phyloP scores from a whole-genome alignment of 2,329 filamentous ascomycete genomes.

The Xylariaceae sp. region DNA sequence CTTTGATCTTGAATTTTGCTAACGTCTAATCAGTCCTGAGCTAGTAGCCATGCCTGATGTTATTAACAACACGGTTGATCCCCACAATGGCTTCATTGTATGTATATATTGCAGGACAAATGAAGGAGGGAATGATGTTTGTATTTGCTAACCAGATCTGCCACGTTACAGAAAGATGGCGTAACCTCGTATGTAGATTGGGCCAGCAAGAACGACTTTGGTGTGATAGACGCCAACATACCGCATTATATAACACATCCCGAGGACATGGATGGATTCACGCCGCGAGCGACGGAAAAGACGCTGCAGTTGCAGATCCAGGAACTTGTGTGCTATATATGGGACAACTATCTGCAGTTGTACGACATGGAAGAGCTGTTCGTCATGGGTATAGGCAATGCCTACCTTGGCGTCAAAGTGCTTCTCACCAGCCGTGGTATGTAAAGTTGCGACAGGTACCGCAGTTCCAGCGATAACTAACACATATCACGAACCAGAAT shows the following conservation, averaged over 20 bases:
- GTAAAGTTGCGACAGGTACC: conserved; percentile 8
- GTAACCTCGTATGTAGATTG: conserved; percentile 79
- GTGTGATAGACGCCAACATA: conserved; percentile 87
- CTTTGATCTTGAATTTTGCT: neutral
- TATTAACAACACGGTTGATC: conserved; percentile 68
- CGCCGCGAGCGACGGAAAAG: conserved; percentile 42
- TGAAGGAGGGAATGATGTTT: too few relatives aligned
- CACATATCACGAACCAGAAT: conserved; percentile 39
- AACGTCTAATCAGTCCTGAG: conserved; percentile 52
- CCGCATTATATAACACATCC: conserved; percentile 69
- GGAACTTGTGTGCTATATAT: conserved; percentile 79
- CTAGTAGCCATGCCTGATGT: conserved; percentile 63
- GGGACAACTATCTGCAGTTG: conserved; percentile 94
- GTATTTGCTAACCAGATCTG: too few relatives aligned
- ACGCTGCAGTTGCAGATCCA: conserved; percentile 58
- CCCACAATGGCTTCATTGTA: conserved; percentile 87
- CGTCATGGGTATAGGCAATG: conserved; percentile 84
- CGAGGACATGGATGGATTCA: conserved; percentile 50
- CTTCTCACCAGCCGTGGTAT: conserved; percentile 73
- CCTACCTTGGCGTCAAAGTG: conserved; percentile 78
- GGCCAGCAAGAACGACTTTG: conserved; percentile 73
- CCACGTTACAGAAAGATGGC: conserved; percentile 67
- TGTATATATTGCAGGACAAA: conserved; percentile 30
- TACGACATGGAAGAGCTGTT: conserved; percentile 72
- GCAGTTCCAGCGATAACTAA: neutral